These are phyloP conservation scores for Neltuma alba DNA, from an alignment of 306 rosid genomes.

Conservation along the genomic window DNA sequence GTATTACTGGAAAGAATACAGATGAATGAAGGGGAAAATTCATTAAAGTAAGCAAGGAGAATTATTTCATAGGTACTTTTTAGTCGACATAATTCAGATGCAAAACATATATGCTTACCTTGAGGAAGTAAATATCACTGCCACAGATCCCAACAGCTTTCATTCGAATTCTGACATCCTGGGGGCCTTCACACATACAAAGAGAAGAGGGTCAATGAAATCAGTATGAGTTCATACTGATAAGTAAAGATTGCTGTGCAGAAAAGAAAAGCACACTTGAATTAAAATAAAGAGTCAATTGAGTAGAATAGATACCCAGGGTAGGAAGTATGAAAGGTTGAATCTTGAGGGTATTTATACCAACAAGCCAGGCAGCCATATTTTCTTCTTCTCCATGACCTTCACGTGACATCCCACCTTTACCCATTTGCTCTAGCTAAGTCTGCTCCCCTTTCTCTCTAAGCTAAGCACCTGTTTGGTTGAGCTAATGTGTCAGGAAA, in stretches of 20 bases:
- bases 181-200: slow-evolving; percentile 58
- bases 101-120: slow-evolving; percentile 47
- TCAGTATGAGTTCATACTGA: neutral
- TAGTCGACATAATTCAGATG: slow-evolving; percentile 1
- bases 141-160: slow-evolving; percentile 99
- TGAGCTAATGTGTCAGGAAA: neutral
- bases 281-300: neutral
- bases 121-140: slow-evolving; percentile 91
- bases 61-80: neutral
- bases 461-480: neutral
- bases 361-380: slow-evolving; percentile 96
- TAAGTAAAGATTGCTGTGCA: neutral
- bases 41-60: neutral
- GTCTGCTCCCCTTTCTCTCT: neutral
- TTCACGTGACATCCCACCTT: slow-evolving; percentile 67
- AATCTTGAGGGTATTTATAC: slow-evolving; percentile 72
- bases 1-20: neutral
- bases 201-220: slow-evolving; percentile 19
- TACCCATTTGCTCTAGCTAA: slow-evolving; percentile 60
- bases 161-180: slow-evolving; percentile 76
- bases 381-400: slow-evolving; percentile 49
- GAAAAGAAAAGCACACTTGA: neutral
- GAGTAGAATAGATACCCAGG: slow-evolving; percentile 51
- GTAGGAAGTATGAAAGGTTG: slow-evolving; percentile 86
- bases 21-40: neutral